Evolutionary conservation across 768 basidiomycete genomes (phyloP).

Genomic region (Phlebiopsis flavidoalba): DNA sequence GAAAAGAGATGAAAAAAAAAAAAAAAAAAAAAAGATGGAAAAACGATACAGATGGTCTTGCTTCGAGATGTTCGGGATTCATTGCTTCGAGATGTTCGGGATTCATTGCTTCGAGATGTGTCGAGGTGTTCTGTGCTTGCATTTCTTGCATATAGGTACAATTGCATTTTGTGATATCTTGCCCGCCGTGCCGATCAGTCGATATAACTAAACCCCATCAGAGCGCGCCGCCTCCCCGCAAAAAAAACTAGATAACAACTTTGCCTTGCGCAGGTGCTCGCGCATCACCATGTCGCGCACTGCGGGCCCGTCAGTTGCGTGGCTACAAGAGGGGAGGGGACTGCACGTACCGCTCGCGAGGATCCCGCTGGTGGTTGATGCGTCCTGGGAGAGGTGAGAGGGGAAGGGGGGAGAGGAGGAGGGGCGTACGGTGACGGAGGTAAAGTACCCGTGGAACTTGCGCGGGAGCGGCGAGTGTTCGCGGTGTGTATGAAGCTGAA

Average conservation of each 20-base stretch:
- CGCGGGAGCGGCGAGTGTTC: slow-evolving; percentile 70
- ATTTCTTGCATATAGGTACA: too few relatives aligned
- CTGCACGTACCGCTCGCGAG: slow-evolving; percentile 61
- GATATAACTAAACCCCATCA: not conserved
- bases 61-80: too few relatives aligned
- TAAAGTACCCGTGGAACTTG: slow-evolving; percentile 76
- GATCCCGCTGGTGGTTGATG: slow-evolving; percentile 67
- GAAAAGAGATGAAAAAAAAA: too few relatives aligned
- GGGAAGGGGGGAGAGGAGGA: not conserved
- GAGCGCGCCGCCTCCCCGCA: not conserved
- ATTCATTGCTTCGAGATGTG: too few relatives aligned
- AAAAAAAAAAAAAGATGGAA: too few relatives aligned
- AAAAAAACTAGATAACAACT: slow-evolving; percentile 7
- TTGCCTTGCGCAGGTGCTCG: slow-evolving; percentile 59
- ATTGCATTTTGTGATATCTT: too few relatives aligned
- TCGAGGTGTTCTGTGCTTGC: too few relatives aligned
- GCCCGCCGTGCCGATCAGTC: not conserved
- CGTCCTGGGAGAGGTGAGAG: slow-evolving; percentile 38
- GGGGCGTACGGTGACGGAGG: slow-evolving; percentile 58
- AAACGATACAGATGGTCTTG: too few relatives aligned
- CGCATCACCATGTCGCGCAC: slow-evolving; percentile 82
- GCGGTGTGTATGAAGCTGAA: slow-evolving; percentile 67
- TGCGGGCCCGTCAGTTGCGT: slow-evolving; percentile 21
- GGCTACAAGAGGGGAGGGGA: not conserved
- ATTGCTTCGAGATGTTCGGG: too few relatives aligned